Conservation (phyloP, 306 rosid genomes). For the Trifolium repens region DNA sequence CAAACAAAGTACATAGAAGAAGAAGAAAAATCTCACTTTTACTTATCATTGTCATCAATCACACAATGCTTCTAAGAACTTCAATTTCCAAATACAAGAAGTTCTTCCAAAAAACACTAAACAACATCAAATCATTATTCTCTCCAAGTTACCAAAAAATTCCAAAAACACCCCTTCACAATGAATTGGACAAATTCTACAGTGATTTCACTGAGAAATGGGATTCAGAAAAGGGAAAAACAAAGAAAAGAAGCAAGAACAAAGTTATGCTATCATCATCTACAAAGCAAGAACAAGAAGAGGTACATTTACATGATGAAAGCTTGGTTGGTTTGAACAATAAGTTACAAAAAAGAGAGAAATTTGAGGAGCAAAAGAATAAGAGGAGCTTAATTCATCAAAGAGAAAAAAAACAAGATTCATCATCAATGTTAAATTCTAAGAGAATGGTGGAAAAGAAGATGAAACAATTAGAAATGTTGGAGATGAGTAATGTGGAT, state of each 20-base stretch:
- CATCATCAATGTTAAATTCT: not conserved
- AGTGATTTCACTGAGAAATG: slow-evolving; percentile 50
- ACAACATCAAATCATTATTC: slow-evolving; percentile 69
- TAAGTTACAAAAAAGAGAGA: slow-evolving; percentile 39
- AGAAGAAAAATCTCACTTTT: slow-evolving; percentile 17
- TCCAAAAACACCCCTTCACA: slow-evolving; percentile 57
- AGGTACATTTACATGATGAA: slow-evolving; percentile 11
- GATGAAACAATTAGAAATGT: slow-evolving; percentile 75
- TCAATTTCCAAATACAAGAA: slow-evolving; percentile 76
- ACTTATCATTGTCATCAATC: slow-evolving; percentile 20
- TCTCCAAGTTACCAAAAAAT: slow-evolving; percentile 62
- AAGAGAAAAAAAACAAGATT: slow-evolving; percentile 38
- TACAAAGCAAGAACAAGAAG: slow-evolving; percentile 39
- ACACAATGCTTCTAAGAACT: slow-evolving; percentile 61
- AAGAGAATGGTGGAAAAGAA: slow-evolving; percentile 58
- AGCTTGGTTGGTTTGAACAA: slow-evolving; percentile 3
- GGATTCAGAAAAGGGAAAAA: slow-evolving; percentile 45
- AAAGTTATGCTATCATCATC: slow-evolving; percentile 13
- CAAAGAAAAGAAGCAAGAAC: slow-evolving; percentile 43
- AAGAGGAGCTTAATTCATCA: slow-evolving; percentile 31
- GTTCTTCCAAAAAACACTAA: slow-evolving; percentile 64
- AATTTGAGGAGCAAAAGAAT: slow-evolving; percentile 9
- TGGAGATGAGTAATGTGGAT: slow-evolving; percentile 74
- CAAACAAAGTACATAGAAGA: slow-evolving; percentile 34
- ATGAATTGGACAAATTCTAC: slow-evolving; percentile 60